Conservation (phyloP, 352 stramenopile species). For the Blastocystis sp. region DNA sequence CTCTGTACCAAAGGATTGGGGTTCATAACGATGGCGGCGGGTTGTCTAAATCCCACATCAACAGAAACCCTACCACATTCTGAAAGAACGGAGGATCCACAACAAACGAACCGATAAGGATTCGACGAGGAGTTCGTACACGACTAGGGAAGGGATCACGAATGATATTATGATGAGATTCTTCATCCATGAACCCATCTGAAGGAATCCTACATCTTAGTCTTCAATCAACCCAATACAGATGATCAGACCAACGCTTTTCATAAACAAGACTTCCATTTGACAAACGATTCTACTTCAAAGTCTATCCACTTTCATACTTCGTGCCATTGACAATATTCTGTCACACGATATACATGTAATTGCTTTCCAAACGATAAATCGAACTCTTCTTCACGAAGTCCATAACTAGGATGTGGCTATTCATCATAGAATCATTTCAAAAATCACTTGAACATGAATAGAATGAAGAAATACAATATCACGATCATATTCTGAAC, state of each 20-base stretch:
- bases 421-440: background rate
- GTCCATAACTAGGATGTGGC: constrained; percentile 21
- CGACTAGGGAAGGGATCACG: constrained; percentile 43
- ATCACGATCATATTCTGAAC: constrained; percentile 44
- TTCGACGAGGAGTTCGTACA: background rate
- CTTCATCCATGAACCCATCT: constrained; percentile 39
- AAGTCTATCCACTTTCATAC: background rate
- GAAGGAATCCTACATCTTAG: constrained; percentile 8
- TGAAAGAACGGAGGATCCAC: too few relatives aligned
- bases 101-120: constrained; percentile 43
- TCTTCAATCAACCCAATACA: background rate
- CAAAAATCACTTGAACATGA: background rate
- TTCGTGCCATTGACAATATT: constrained; percentile 60
- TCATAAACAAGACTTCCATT: too few relatives aligned
- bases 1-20: background rate
- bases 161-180: background rate
- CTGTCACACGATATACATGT: constrained; percentile 27
- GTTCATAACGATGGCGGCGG: background rate
- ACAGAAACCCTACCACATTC: background rate
- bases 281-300: too few relatives aligned
- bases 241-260: constrained; percentile 24
- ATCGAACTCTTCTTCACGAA: constrained; percentile 59
- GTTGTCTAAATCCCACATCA: background rate
- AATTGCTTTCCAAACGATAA: constrained; percentile 58
- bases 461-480: constrained; percentile 50